Base-by-base conservation (phyloP, 106 monocot species). In the Platanthera zijinensis region DNA sequence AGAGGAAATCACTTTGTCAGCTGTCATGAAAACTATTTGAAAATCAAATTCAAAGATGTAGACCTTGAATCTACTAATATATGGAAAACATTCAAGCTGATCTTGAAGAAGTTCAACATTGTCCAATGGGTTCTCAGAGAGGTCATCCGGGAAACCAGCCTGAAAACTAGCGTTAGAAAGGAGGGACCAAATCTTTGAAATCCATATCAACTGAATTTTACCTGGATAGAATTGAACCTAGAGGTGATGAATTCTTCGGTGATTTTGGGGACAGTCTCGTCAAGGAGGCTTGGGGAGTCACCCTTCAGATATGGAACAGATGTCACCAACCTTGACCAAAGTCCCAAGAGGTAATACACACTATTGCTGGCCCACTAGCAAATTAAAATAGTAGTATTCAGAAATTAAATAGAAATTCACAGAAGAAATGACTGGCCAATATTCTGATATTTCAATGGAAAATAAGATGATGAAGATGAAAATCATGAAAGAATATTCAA, bases 81-180 rank as follows among this genome's bases (percentile, higher is more conserved):
- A 94, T 57, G 93, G 93, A 85, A 97, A 89, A 78, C 85, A 87
- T 77, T 97, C 97, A 28, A 97, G 80, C 78, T 97, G 97, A 79
- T 97, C 97, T 71, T 97, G 97, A 81, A 97, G 93, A 76, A 94
- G 82, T 68, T 97, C 97, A 63, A 90, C 94, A 86, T 97, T 94
- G 80, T 97, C 97, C 80, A 97, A 81, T 70, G 97, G 89, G 86
- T 97, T 91, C 51, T 97, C 97, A 52, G 87, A 87, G 51, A 87
- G 81, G 47, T 97, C 94, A 73, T 91, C 91, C 2, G 87, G 83
- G 62, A 90, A 86, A 75, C 93, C 91, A 90, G 86, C 84, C 97
- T 97, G 87, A 50, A 82, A 39, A 78, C 74, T 17, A 18, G 25
- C 11, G 18, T 50, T 54, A 88, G 72, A 61, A 77, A 51, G 76